phyloP scores from a whole-genome alignment of 1,284 basidiomycete species.

The Ustilago bromivora region DNA sequence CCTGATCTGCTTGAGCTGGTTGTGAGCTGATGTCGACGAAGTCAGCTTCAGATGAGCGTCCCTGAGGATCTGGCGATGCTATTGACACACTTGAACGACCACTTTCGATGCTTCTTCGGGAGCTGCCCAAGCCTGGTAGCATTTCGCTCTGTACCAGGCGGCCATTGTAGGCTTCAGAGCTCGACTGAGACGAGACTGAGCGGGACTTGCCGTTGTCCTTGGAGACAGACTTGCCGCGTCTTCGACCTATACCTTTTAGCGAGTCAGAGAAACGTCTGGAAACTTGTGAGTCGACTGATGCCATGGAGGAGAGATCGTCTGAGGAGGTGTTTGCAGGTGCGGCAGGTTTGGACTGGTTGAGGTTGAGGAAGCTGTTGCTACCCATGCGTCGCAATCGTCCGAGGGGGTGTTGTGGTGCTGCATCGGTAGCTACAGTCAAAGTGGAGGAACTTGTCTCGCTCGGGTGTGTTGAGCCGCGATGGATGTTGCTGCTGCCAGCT shows the following conservation, averaged over 20 bases:
- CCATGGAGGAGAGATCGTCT: conserved; percentile 29
- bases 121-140: neutral
- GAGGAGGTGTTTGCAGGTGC: conserved; percentile 20
- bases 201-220: conserved; percentile 16
- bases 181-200: conserved; percentile 29
- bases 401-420: conserved; percentile 15
- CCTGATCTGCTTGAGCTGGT: conserved; percentile 9
- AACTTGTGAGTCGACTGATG: conserved; percentile 28
- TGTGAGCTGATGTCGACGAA: neutral
- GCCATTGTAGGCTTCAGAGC: conserved; percentile 24
- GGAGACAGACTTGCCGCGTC: conserved; percentile 33
- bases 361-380: conserved; percentile 48
- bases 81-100: conserved; percentile 23
- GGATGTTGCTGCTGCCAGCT: neutral
- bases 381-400: conserved; percentile 46
- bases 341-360: conserved; percentile 25
- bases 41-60: conserved; percentile 26
- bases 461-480: neutral
- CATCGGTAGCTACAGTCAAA: neutral
- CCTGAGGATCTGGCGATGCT: conserved; percentile 18
- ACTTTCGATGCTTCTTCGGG: conserved; percentile 40
- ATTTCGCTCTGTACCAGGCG: conserved; percentile 21
- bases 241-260: conserved; percentile 29
- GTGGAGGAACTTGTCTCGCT: neutral
- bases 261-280: conserved; percentile 42